Evolutionary conservation across 75 land plant species (phyloP).

Genomic region (Adiantum capillusveneris): DNA sequence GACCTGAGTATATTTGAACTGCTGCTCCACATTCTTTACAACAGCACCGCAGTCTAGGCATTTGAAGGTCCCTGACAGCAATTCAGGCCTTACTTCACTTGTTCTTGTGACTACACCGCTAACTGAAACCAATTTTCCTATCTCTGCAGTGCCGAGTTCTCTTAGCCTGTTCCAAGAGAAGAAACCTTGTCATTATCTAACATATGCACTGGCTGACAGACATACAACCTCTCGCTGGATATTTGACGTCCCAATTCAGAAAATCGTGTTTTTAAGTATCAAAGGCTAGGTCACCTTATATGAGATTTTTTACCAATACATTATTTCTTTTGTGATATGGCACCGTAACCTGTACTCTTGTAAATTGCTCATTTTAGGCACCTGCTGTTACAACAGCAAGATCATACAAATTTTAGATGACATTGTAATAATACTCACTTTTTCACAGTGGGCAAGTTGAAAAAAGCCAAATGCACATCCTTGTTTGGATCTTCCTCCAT

Average conservation of each 20-base stretch:
- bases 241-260: too few relatives aligned
- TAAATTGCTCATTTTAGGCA: too few relatives aligned
- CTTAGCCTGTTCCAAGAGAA: conserved; percentile 46
- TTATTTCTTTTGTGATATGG: too few relatives aligned
- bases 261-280: too few relatives aligned
- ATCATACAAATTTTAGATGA: not conserved
- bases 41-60: conserved; percentile 86
- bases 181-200: not conserved
- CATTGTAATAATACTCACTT: conserved; percentile 30
- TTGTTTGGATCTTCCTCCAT: conserved; percentile 45
- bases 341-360: too few relatives aligned
- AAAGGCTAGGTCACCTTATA: too few relatives aligned
- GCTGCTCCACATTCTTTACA: conserved; percentile 84
- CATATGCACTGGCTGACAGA: too few relatives aligned
- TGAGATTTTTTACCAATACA: too few relatives aligned
- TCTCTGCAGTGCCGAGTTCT: conserved; percentile 66
- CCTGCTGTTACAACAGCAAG: not conserved
- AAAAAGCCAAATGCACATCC: conserved; percentile 83
- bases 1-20: conserved; percentile 97
- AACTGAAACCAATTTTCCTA: conserved; percentile 84
- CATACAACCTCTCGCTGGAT: too few relatives aligned
- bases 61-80: conserved; percentile 80
- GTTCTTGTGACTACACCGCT: conserved; percentile 96
- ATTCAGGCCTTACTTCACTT: conserved; percentile 97
- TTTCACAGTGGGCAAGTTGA: conserved; percentile 61